Evolutionary conservation across 257 asterid species (phyloP).

Genomic region (Solanum chiquidenum): DNA sequence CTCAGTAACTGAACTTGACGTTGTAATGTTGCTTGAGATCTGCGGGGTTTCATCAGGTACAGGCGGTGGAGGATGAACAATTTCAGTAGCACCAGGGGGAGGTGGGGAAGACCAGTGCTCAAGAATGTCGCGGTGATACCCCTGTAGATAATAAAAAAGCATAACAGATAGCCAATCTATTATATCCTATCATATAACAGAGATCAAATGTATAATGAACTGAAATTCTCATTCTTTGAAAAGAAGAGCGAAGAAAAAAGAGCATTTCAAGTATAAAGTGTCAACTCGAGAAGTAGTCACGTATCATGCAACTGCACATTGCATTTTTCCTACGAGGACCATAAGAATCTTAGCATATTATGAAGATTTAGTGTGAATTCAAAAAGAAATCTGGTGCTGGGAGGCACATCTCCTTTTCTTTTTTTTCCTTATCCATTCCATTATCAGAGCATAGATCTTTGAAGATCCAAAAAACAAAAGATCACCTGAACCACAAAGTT

Average conservation of each 20-base stretch:
- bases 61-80: slow-evolving; percentile 41
- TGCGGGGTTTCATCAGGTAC: not conserved
- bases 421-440: too few species aligned
- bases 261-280: not conserved
- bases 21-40: not conserved
- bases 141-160: slow-evolving; percentile 27
- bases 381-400: not conserved
- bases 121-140: slow-evolving; percentile 74
- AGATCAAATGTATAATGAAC: not conserved
- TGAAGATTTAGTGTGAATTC: not conserved
- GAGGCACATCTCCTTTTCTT: not conserved
- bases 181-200: not conserved
- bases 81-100: slow-evolving; percentile 14
- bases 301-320: not conserved
- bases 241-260: not conserved
- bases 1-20: slow-evolving; percentile 1
- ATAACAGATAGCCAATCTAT: not conserved
- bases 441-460: not conserved
- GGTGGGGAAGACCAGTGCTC: slow-evolving; percentile 51
- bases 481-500: slow-evolving; percentile 88
- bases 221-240: not conserved
- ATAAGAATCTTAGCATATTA: not conserved
- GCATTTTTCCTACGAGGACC: not conserved
- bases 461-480: not conserved
- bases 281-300: not conserved